These are phyloP conservation scores for Kodamaea plutei DNA, from an alignment of 1,139 yeast species.

Conservation along the genomic window DNA sequence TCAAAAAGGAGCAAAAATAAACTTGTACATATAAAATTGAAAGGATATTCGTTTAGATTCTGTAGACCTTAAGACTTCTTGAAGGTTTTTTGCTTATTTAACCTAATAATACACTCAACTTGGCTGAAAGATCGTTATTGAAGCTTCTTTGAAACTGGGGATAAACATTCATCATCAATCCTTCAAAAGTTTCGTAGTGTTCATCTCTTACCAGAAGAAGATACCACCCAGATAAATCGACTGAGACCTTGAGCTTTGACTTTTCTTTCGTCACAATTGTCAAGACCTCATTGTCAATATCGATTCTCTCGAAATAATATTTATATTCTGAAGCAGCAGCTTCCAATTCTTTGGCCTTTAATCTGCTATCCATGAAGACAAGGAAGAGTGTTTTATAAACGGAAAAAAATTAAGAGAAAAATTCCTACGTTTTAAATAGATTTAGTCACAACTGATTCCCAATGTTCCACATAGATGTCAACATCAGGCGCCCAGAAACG, in stretches of 20 bases:
- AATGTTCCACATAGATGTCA: conserved; percentile 45
- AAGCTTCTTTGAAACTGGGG: conserved; percentile 10
- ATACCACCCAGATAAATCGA: conserved; percentile 36
- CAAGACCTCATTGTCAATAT: conserved; percentile 14
- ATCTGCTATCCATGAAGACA: conserved; percentile 13
- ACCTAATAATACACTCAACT: conserved; percentile 6
- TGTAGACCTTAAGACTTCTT: too few species aligned
- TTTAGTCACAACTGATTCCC: conserved; percentile 58
- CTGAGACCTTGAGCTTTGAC: conserved; percentile 21
- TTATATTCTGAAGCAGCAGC: conserved; percentile 26
- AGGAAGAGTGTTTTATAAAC: background rate
- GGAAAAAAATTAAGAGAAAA: background rate
- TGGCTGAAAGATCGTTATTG: conserved; percentile 8
- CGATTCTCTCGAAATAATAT: conserved; percentile 23
- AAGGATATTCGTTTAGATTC: background rate
- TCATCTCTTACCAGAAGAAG: background rate
- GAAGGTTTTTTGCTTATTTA: too few species aligned
- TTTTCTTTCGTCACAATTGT: conserved; percentile 21
- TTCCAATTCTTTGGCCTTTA: conserved; percentile 22
- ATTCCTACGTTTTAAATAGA: conserved; percentile 10
- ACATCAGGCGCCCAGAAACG: conserved; percentile 60
- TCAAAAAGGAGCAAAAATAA: conserved; percentile 13
- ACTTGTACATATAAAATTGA: conserved; percentile 5
- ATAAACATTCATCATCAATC: conserved; percentile 15
- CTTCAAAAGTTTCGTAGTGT: conserved; percentile 20